A percentile compares a stretch with the other conserved stretches of the same genome.
Conservation (phyloP, 2,329 filamentous ascomycete genomes). For the Talaromyces marneffei region DNA sequence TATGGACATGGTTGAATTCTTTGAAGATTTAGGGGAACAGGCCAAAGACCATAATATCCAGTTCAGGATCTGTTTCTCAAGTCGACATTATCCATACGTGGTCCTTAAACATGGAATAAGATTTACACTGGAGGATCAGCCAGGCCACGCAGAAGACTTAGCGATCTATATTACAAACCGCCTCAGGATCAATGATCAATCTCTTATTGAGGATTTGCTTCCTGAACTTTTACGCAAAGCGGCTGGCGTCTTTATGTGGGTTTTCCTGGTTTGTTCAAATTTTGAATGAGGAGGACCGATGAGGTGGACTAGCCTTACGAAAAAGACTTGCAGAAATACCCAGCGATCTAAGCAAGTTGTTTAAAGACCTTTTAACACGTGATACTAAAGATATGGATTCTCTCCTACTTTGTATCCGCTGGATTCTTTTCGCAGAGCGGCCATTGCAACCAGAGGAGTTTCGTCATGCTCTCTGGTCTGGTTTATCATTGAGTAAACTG, state of each 20-base stretch:
- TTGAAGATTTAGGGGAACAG: slow-evolving; percentile 28
- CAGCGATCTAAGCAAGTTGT: slow-evolving; percentile 11
- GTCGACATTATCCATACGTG: slow-evolving; percentile 43
- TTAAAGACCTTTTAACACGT: slow-evolving; percentile 14
- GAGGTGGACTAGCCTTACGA: slow-evolving; percentile 24
- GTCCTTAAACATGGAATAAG: slow-evolving; percentile 24
- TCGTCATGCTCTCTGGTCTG: slow-evolving; percentile 16
- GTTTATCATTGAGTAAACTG: slow-evolving; percentile 19
- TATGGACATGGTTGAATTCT: slow-evolving; percentile 32
- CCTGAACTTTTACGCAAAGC: slow-evolving; percentile 34
- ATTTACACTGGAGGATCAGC: slow-evolving; percentile 37
- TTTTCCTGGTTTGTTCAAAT: slow-evolving; percentile 39
- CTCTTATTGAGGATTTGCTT: slow-evolving; percentile 23
- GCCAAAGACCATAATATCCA: slow-evolving; percentile 10
- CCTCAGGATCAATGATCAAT: neutral
- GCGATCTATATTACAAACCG: neutral
- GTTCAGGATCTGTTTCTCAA: slow-evolving; percentile 37
- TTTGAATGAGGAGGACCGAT: slow-evolving; percentile 35
- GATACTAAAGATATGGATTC: slow-evolving; percentile 3
- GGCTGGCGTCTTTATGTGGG: slow-evolving; percentile 42
- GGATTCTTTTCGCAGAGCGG: slow-evolving; percentile 12
- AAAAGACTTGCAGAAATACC: slow-evolving; percentile 34
- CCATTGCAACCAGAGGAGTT: slow-evolving; percentile 17
- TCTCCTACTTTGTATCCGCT: slow-evolving; percentile 7
- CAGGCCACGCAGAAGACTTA: slow-evolving; percentile 27